Percentiles rank a stretch among this genome's conserved stretches.
Evolutionary conservation across 75 land plant species (phyloP).

Genomic region (Picea sitchensis): DNA sequence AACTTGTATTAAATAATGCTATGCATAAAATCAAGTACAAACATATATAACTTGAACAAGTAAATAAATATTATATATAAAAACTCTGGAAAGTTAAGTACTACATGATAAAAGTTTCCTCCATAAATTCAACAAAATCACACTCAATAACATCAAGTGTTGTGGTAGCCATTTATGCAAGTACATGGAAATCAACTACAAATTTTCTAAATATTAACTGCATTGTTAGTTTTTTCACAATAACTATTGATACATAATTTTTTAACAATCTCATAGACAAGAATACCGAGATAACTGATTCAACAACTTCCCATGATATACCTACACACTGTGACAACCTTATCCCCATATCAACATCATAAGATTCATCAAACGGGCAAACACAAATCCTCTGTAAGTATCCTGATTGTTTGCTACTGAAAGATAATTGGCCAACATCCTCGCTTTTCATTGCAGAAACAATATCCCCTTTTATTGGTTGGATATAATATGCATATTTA

Average conservation of each 20-base stretch:
- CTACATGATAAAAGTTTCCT: too few species aligned
- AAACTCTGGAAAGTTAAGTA: too few species aligned
- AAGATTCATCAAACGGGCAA: constrained; percentile 30
- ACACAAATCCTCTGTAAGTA: constrained; percentile 30
- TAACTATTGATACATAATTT: constrained; percentile 4
- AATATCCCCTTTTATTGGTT: constrained; percentile 15
- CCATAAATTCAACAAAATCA: too few species aligned
- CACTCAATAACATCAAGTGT: too few species aligned
- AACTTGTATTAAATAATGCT: too few species aligned
- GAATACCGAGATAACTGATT: constrained; percentile 68
- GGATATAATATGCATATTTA: constrained; percentile 61
- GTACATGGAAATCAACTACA: too few species aligned
- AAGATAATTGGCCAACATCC: background rate
- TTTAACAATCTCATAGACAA: constrained; percentile 52
- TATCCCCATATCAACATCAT: constrained; percentile 89
- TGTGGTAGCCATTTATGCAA: too few species aligned
- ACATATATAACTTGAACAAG: too few species aligned
- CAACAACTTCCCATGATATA: constrained; percentile 95
- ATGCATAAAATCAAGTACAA: too few species aligned
- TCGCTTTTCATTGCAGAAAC: background rate
- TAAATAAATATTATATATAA: too few species aligned
- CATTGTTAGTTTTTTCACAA: too few species aligned
- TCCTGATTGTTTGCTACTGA: constrained; percentile 29
- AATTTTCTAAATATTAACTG: too few species aligned
- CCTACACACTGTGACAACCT: constrained; percentile 86